These are phyloP conservation scores for Fusarium sp. DNA, from an alignment of 2,329 filamentous ascomycete species.

Conservation along the genomic window DNA sequence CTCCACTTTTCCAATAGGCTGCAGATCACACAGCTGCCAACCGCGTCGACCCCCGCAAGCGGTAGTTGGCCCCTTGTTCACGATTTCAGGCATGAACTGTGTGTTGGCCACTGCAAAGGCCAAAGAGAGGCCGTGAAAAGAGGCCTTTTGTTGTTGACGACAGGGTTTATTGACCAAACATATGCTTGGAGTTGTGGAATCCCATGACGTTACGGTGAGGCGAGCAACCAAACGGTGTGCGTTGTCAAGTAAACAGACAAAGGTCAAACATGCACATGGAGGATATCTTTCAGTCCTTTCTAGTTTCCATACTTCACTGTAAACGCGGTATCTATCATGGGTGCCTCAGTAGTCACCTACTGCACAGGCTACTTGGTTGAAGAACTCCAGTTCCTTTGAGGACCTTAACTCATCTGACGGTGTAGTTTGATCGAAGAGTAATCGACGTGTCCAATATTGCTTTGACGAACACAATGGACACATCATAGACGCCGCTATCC, in stretches of 20 bases:
- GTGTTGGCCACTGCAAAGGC: not conserved
- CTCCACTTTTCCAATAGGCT: constrained; percentile 23
- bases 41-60: constrained; percentile 13
- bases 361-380: not conserved
- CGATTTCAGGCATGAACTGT: constrained; percentile 3
- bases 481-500: not conserved
- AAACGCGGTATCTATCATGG: not conserved
- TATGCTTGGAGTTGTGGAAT: not conserved
- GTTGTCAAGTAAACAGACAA: not conserved
- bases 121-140: not conserved
- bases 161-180: not conserved
- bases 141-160: not conserved
- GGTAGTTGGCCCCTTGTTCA: not conserved
- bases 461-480: not conserved
- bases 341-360: not conserved
- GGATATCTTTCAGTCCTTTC: not conserved
- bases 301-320: not conserved
- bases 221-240: not conserved
- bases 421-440: not conserved
- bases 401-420: not conserved
- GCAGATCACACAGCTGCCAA: constrained; percentile 33
- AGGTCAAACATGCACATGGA: not conserved
- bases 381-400: not conserved
- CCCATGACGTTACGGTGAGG: not conserved
- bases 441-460: not conserved